Percentiles rank a stretch among this genome's conserved stretches.
Evolutionary conservation across 1,284 basidiomycete species (phyloP).

Genomic region (Puccinia novopanici): DNA sequence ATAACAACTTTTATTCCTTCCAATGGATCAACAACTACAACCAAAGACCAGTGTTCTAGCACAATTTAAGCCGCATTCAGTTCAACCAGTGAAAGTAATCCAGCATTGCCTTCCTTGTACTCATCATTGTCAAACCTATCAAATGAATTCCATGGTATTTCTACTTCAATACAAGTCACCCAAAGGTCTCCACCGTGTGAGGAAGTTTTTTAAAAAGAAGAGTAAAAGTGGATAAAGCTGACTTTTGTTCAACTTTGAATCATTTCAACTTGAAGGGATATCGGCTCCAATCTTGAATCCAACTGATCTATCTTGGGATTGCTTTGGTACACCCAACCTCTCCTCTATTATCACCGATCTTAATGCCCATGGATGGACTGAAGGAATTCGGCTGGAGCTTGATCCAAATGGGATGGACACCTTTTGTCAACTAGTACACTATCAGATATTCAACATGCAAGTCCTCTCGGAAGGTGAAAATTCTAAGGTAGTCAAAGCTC

Average conservation of each 20-base stretch:
- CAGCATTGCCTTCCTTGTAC: too few relatives aligned
- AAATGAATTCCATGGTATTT: neutral
- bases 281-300: neutral
- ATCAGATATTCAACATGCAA: neutral
- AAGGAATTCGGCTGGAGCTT: neutral
- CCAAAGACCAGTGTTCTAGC: too few relatives aligned
- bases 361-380: neutral
- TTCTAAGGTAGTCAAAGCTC: neutral
- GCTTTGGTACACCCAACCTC: neutral
- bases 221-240: too few relatives aligned
- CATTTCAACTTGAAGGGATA: neutral
- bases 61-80: too few relatives aligned
- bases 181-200: neutral
- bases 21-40: too few relatives aligned
- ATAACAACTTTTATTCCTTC: too few relatives aligned
- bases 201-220: too few relatives aligned
- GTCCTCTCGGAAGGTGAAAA: neutral
- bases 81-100: too few relatives aligned
- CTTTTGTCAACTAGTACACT: neutral
- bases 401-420: slow-evolving; percentile 11
- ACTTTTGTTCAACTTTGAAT: neutral
- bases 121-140: neutral
- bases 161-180: too few relatives aligned
- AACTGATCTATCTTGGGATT: neutral
- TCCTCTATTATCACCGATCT: neutral